Conservation (phyloP, 2,329 filamentous ascomycete species). For the Penicillium sclerotiorum region DNA sequence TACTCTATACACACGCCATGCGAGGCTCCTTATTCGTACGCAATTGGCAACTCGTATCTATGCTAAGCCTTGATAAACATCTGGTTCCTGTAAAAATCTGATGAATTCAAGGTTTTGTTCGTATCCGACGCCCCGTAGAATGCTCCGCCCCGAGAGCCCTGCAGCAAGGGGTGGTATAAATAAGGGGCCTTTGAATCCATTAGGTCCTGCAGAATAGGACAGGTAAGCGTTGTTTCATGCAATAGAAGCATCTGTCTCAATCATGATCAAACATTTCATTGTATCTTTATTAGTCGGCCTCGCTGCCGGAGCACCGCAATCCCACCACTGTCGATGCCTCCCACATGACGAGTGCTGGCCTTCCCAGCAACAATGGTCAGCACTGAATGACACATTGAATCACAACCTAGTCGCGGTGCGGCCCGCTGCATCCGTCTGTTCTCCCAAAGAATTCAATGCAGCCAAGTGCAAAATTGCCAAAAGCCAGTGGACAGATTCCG, state of each 20-base stretch:
- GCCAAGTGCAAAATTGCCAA: constrained; percentile 17
- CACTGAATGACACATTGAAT: constrained; percentile 40
- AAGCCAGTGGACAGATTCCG: constrained; percentile 27
- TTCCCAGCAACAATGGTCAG: constrained; percentile 35
- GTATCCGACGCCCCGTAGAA: no score
- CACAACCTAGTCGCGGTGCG: constrained; percentile 40
- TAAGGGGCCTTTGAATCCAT: no score
- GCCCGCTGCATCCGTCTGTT: constrained; percentile 37
- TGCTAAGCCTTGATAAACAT: no score
- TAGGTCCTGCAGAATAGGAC: no score
- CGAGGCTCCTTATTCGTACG: neutral
- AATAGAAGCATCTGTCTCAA: no score
- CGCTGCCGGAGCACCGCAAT: constrained; percentile 4
- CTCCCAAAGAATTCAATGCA: constrained; percentile 20
- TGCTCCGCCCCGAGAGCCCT: no score
- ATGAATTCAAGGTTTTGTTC: neutral
- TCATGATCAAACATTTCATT: constrained; percentile 3
- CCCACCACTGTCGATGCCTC: constrained; percentile 27
- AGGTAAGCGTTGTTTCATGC: no score
- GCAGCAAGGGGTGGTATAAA: no score
- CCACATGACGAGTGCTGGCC: constrained; percentile 44
- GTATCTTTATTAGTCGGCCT: constrained; percentile 6
- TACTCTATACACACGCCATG: neutral
- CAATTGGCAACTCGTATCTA: neutral
- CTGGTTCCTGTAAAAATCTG: no score